phyloP scores from a whole-genome alignment of 805 yeast genomes.

The Candida odintsovae region DNA sequence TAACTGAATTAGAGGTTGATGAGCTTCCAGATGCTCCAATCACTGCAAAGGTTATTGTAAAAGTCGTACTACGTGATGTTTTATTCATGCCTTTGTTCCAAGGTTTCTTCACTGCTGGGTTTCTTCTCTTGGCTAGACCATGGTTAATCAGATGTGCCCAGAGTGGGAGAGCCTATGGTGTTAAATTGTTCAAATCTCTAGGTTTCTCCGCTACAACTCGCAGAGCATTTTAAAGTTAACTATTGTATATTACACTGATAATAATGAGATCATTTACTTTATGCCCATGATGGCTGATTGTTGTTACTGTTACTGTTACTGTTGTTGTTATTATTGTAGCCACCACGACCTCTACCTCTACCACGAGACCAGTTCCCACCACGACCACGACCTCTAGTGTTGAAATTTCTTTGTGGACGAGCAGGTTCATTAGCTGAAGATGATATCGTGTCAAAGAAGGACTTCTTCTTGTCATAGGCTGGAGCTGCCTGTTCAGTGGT shows the following conservation, averaged over 20 bases:
- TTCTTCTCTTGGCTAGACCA: constrained; percentile 3
- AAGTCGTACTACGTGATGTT: constrained; percentile 5
- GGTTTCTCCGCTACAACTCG: not conserved
- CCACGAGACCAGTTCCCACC: constrained; percentile 7
- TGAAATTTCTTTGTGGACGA: constrained; percentile 23
- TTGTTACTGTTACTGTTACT: too few relatives aligned
- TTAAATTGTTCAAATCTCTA: not conserved
- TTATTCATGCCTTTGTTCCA: constrained; percentile 8
- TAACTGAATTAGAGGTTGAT: constrained; percentile 38
- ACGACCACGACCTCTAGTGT: constrained; percentile 8
- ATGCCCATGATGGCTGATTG: constrained; percentile 5
- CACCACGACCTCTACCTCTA: constrained; percentile 10
- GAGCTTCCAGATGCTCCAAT: constrained; percentile 59
- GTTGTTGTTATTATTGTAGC: not conserved
- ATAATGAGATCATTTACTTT: not conserved
- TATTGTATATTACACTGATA: not conserved
- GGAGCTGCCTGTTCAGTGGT: constrained; percentile 12
- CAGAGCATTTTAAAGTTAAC: not conserved
- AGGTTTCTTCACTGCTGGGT: constrained; percentile 2
- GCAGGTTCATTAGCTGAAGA: constrained; percentile 43
- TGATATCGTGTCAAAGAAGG: constrained; percentile 85
- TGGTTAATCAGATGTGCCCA: constrained; percentile 1
- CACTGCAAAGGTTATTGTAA: not conserved
- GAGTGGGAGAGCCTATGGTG: not conserved
- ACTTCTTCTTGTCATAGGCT: constrained; percentile 71